Percentiles rank a stretch among this genome's conserved stretches.
These are phyloP conservation scores for Cnidoscolus chayamansa DNA, from an alignment of 441 rosid species.

Conservation along the genomic window DNA sequence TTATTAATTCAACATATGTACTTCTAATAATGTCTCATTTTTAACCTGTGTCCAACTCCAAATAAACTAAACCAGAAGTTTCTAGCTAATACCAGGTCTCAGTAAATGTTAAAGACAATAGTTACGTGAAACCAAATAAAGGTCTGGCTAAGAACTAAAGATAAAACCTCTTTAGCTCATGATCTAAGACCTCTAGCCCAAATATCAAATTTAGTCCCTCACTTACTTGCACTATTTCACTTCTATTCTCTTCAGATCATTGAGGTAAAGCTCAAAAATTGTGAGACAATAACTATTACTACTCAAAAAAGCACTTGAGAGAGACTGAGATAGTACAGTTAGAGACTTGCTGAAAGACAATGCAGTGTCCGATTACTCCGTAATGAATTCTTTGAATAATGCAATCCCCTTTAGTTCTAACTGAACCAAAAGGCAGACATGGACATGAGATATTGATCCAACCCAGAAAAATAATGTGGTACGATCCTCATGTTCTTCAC, in stretches of 20 bases:
- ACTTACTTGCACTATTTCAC: not conserved
- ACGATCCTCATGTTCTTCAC: not conserved
- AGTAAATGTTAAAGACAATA: not conserved
- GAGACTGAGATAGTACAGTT: not conserved
- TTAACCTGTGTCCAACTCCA: too few relatives aligned
- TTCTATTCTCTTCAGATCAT: not conserved
- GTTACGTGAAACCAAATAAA: not conserved
- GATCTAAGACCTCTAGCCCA: not conserved
- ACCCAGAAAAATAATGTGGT: not conserved
- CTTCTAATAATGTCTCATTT: too few relatives aligned
- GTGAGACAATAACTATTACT: not conserved
- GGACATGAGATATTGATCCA: not conserved
- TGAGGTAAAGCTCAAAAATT: not conserved
- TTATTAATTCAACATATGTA: too few relatives aligned
- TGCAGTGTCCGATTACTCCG: not conserved
- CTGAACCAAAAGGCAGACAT: not conserved
- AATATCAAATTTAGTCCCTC: not conserved
- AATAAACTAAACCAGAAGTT: too few relatives aligned
- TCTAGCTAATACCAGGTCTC: too few relatives aligned
- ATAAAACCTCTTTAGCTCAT: not conserved
- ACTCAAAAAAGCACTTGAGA: not conserved
- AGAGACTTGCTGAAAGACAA: not conserved
- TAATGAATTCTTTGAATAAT: not conserved
- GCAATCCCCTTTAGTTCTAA: not conserved
- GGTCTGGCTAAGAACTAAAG: not conserved